Base-by-base conservation (phyloP, 306 rosid genomes). In the Hippophae rhamnoides region DNA sequence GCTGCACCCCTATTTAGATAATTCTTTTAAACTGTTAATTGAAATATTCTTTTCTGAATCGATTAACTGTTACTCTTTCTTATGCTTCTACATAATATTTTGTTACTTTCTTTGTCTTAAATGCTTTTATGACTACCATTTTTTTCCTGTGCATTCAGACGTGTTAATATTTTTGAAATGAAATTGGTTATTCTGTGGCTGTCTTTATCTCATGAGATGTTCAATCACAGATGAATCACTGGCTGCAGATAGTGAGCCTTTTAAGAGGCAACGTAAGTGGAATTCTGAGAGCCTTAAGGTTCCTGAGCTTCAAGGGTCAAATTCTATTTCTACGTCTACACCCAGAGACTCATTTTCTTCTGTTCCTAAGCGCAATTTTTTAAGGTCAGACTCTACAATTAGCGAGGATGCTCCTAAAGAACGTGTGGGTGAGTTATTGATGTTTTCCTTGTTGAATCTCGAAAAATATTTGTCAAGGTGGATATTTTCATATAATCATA, bases 221-320 rank as follows among this genome's bases (percentile, higher is more conserved):
- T 40, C 64, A 43, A 47, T 60, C 9, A 56, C 78, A 83, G 97
- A 89, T 64, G 86, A 80, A 75, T 64, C 72, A 51, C 63, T 56
- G 44, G 77, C 55, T 71, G 89, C 83, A 73, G 81, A 64, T 72
- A 81, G 27, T 70, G 97, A 93, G 78, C 87, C 95, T 48, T 47
- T 72, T 41, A 93, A 93, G 81, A 84, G 97, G 86, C 90, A 80
- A 64, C 93, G 99, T 11, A 80, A 87, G 80, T 93, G 99, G 99
- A 89, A 77, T 62, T 43, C 80, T 70, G 99, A 86, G 60, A 63
- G 60, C 62, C 57, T 72, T 45, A 86, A 86, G 70, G 79, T 76
- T 62, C 69, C 84, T 41, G 89, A 84, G 73, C 75, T 79, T 3
- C 86, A 78, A 63, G 73, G 71, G 57, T 52, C 87, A 59, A 65